Evolutionary conservation across 1,284 basidiomycete genomes (phyloP), one percentile per base, ranked within the genome.

Genomic region (Apiotrichum montevideense): DNA sequence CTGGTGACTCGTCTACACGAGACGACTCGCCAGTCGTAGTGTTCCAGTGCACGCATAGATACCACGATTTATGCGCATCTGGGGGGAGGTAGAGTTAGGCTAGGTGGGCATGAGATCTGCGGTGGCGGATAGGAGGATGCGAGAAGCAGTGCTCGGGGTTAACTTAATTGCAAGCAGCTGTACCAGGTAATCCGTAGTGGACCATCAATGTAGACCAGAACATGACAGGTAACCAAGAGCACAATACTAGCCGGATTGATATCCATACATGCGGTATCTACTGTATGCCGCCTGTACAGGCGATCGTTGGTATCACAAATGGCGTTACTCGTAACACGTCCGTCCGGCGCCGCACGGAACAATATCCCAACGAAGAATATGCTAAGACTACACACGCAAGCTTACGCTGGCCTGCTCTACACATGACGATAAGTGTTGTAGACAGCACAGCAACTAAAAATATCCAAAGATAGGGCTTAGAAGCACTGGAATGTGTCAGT

Each of bases 1-100:
- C 63, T 77, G 49, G 75, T 76, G 15, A 75, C 74, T 15, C 65
- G 74, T 29, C 55, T 77, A 47, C 73, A 75, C 62, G 72, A 75
- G 65, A 74, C 68, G 5, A 75, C 72, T 0, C 49, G 21, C 21
- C 21, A 21, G 21, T 21, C 21, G 21, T 21, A 21, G 21, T 21
- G 21, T 21, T 21, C 21, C 21, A 21, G 21, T 21, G 21, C 21
- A 21, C 21, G 21, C 21, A 21, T 21, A 21, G 21, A 21, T 21
- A 21, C 21, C 21, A 21, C 21, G 21, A 21, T 21, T 21, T 21
- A 21, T 21, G 21, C 21, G 21, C 21, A 21, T 21, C 21, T 21
- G 21, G 21, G 21, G 21, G 21, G 21, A 21, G 21, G 21, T 21
- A 21, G 21, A 21, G 21, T 21, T 21, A 21, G 21, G 21, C 21